phyloP scores from a whole-genome alignment of 2,329 filamentous ascomycete genomes.

The Pestalotiopsis sp. region DNA sequence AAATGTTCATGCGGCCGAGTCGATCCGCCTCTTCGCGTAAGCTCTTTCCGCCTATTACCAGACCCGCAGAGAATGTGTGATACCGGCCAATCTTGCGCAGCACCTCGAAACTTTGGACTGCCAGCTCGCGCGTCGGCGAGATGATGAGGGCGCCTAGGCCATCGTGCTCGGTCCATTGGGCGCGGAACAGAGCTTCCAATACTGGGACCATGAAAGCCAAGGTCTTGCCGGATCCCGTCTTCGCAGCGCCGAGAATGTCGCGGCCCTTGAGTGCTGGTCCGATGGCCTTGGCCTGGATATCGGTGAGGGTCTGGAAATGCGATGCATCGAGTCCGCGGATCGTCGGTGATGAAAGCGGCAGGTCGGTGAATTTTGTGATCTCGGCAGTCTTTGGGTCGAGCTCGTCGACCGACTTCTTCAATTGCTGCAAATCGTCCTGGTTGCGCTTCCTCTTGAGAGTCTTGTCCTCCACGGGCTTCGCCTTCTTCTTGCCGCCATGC shows the following conservation, averaged over 20 bases:
- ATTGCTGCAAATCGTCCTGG: conserved; percentile 38
- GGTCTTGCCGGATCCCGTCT: conserved; percentile 94
- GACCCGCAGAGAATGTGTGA: conserved; percentile 86
- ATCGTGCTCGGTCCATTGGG: conserved; percentile 87
- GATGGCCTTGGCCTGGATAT: conserved; percentile 88
- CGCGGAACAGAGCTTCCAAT: conserved; percentile 86
- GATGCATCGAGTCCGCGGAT: conserved; percentile 76
- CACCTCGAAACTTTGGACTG: conserved; percentile 96
- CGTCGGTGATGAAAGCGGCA: conserved; percentile 84
- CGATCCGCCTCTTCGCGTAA: conserved; percentile 84
- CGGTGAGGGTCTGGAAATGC: conserved; percentile 87
- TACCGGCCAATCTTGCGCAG: conserved; percentile 85
- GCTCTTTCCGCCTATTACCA: conserved; percentile 92
- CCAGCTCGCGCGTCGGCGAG: conserved; percentile 90
- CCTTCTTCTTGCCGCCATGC: conserved; percentile 22
- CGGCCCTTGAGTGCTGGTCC: conserved; percentile 80
- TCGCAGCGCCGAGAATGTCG: conserved; percentile 92
- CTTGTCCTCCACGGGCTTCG: conserved; percentile 28
- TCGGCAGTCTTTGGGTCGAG: conserved; percentile 59
- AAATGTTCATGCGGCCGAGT: conserved; percentile 89
- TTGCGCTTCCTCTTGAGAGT: conserved; percentile 42
- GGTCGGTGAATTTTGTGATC: conserved; percentile 72
- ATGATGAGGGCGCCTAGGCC: conserved; percentile 91
- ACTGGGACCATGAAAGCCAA: conserved; percentile 90
- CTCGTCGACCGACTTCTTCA: conserved; percentile 39